These are phyloP conservation scores for Mycena crocata DNA, from an alignment of 768 basidiomycete species.

Conservation along the genomic window DNA sequence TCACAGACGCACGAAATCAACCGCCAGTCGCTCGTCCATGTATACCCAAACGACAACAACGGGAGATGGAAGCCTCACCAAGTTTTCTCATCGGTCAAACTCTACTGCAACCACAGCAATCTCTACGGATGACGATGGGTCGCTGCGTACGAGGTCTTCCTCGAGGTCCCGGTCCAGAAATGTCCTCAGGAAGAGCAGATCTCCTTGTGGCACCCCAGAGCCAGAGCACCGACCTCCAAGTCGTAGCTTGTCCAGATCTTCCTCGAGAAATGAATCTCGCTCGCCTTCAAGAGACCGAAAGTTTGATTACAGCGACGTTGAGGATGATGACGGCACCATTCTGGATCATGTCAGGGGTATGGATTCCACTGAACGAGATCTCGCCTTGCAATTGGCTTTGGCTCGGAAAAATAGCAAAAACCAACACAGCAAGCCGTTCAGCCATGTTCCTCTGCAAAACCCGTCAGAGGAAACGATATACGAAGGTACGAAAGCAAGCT, in stretches of 20 bases:
- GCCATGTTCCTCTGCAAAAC: constrained; percentile 54
- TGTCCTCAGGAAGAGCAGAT: constrained; percentile 54
- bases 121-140: constrained; percentile 73
- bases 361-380: constrained; percentile 80
- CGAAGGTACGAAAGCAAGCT: constrained; percentile 66
- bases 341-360: constrained; percentile 51
- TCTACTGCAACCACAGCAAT: constrained; percentile 62
- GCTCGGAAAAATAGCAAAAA: constrained; percentile 87
- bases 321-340: constrained; percentile 58
- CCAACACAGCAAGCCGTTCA: constrained; percentile 65
- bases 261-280: constrained; percentile 45
- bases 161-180: constrained; percentile 59
- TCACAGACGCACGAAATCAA: constrained; percentile 77
- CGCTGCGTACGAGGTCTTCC: constrained; percentile 55
- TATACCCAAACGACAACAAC: constrained; percentile 79
- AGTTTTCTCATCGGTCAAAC: constrained; percentile 78
- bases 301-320: constrained; percentile 56
- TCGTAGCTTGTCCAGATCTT: constrained; percentile 48
- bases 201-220: constrained; percentile 56
- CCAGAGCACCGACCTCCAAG: constrained; percentile 60
- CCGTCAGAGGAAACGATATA: constrained; percentile 78
- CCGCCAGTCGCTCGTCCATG: constrained; percentile 77
- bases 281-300: constrained; percentile 58
- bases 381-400: constrained; percentile 81
- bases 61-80: constrained; percentile 70